These are phyloP conservation scores for Cylindricascospora bacillispora DNA, from an alignment of 1,139 yeast genomes.

Conservation along the genomic window DNA sequence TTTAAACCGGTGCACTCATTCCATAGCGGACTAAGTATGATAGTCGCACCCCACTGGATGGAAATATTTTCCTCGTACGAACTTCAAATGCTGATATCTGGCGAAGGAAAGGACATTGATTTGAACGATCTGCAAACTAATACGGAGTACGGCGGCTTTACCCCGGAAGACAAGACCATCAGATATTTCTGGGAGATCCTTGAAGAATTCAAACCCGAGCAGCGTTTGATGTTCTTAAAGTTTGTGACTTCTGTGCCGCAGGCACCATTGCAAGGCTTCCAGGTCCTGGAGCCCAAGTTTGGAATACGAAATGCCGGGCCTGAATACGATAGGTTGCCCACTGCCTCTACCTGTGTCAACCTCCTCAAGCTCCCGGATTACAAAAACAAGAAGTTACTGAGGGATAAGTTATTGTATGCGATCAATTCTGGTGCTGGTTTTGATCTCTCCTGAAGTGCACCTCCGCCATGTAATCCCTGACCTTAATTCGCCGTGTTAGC, in stretches of 20 bases:
- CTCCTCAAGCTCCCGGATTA: slow-evolving; percentile 78
- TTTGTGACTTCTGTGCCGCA: slow-evolving; percentile 87
- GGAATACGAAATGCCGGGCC: slow-evolving; percentile 65
- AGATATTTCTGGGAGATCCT: slow-evolving; percentile 64
- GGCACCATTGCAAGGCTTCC: slow-evolving; percentile 84
- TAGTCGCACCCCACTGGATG: slow-evolving; percentile 66
- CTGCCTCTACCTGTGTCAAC: slow-evolving; percentile 89
- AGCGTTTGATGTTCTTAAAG: slow-evolving; percentile 52
- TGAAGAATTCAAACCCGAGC: slow-evolving; percentile 49
- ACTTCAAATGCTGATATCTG: slow-evolving; percentile 74
- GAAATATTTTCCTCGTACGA: slow-evolving; percentile 76
- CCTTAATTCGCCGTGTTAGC: no score
- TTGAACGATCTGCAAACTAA: slow-evolving; percentile 53
- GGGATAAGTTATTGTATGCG: slow-evolving; percentile 57
- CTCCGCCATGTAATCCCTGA: no score
- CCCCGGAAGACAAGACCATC: slow-evolving; percentile 44
- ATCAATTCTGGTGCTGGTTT: slow-evolving; percentile 77
- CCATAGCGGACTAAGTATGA: slow-evolving; percentile 53
- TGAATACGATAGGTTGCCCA: slow-evolving; percentile 53
- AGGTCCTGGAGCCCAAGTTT: slow-evolving; percentile 59
- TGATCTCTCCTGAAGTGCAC: slow-evolving; percentile 49
- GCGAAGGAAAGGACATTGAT: slow-evolving; percentile 60
- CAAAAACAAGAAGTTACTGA: slow-evolving; percentile 41
- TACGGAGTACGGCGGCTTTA: slow-evolving; percentile 58
- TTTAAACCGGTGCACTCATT: slow-evolving; percentile 51